Percentiles rank a stretch among this genome's conserved stretches.
Conservation (phyloP, 495 filamentous ascomycete genomes). For the Penicillium arizonense region DNA sequence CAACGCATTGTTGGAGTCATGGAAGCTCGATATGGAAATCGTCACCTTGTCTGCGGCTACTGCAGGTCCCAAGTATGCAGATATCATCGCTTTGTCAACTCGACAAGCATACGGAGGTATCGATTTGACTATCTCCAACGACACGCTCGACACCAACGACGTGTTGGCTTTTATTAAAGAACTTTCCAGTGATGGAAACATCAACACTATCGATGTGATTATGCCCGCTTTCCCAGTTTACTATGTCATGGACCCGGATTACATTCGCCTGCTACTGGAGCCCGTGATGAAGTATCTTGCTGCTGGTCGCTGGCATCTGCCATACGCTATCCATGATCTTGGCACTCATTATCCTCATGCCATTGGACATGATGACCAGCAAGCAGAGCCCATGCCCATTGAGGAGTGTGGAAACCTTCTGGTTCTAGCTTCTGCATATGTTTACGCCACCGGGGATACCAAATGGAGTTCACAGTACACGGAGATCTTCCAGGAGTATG, state of each 20-base stretch:
- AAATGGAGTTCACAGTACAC: conserved; percentile 35
- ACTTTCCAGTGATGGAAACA: conserved; percentile 50
- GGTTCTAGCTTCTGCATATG: conserved; percentile 42
- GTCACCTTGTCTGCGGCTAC: conserved; percentile 21
- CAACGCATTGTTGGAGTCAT: conserved; percentile 33
- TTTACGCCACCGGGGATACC: conserved; percentile 39
- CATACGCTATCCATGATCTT: conserved; percentile 48
- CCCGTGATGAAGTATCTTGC: conserved; percentile 50
- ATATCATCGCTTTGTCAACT: conserved; percentile 45
- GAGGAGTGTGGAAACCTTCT: conserved; percentile 49
- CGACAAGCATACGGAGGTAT: conserved; percentile 51
- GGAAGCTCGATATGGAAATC: conserved; percentile 34
- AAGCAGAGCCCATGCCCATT: conserved; percentile 46
- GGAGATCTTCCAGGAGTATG: conserved; percentile 40
- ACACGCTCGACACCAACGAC: conserved; percentile 40
- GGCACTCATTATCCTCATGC: conserved; percentile 48
- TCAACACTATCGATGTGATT: conserved; percentile 54
- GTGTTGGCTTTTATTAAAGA: conserved; percentile 53
- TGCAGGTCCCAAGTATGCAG: conserved; percentile 44
- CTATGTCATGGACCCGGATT: conserved; percentile 46
- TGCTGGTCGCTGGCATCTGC: conserved; percentile 39
- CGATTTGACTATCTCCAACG: conserved; percentile 43
- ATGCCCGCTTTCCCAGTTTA: conserved; percentile 51
- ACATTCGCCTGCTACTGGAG: conserved; percentile 48
- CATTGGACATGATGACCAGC: conserved; percentile 45